Evolutionary conservation across 176 grass and related monocot species (phyloP), one percentile per base, ranked within the genome.

Genomic region (Coix lacrymajobi): DNA sequence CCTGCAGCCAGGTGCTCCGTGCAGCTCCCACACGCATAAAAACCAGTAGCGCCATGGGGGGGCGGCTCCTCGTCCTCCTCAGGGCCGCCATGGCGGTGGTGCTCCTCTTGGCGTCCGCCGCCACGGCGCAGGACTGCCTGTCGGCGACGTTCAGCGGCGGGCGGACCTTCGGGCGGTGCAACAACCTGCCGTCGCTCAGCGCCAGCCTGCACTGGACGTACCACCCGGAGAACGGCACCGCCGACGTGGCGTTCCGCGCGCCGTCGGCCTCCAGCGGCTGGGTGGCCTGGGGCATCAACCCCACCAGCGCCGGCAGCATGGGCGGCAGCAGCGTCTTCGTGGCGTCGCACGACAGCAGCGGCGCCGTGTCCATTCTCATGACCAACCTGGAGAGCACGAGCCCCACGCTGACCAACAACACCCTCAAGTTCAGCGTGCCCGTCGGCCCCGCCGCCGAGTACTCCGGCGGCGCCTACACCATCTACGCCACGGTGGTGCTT

Each of bases 241-340:
- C 78, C 4, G 89, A 90, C 79, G 19, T 99, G 12, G 96, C 96
- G 33, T 99, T 89, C 85, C 89, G 91, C 32, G 88, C 90, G 31
- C 36, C 77, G 64, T 43, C 79, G 72, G 7, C 5, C 8, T 1
- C 40, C 40, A 3, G 11, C 67, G 81, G 85, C 1, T 99, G 93
- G 93, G 96, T 96, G 13, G 82, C 39, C 49, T 99, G 96, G 96
- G 96, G 82, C n/a, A 92, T 99, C 91, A 99, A 99, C 89, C 70
- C 93, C 8, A 6, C 1, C 3, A 0, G 11, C 8, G 0, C 0
- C 80, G 0, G 1, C 39, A 62, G 12, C 54, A 99, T 99, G 96
- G 0, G 0, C 5, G 87, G 87, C 17, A 87, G 89, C 58, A 81
- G 86, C 65, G 87, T 92, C 40, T 78, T 99, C 87, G 30, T 99